phyloP scores from a whole-genome alignment of 805 yeast species.

The Wickerhamomyces mucosus region DNA sequence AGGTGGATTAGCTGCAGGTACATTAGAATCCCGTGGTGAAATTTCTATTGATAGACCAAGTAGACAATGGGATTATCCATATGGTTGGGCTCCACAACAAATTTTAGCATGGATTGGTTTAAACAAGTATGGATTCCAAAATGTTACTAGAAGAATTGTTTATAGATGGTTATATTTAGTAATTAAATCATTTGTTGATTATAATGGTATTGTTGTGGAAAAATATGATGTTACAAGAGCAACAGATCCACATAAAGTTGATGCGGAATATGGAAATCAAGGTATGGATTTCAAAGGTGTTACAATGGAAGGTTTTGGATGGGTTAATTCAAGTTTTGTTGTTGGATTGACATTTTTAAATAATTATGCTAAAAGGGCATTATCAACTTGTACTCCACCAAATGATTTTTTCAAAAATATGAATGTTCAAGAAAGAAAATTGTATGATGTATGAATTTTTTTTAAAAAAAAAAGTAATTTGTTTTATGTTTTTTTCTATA shows the following conservation, averaged over 20 bases:
- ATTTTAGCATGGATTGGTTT: constrained; percentile 90
- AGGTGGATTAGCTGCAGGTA: constrained; percentile 88
- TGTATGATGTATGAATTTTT: constrained; percentile 16
- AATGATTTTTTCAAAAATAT: constrained; percentile 18
- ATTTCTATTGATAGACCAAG: constrained; percentile 66
- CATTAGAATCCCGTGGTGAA: constrained; percentile 63
- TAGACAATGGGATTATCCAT: constrained; percentile 97
- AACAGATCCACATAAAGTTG: constrained; percentile 81
- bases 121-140: constrained; percentile 55
- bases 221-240: constrained; percentile 84
- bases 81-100: constrained; percentile 99
- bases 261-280: constrained; percentile 95
- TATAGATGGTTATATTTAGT: constrained; percentile 87
- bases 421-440: constrained; percentile 12
- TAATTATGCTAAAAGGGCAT: constrained; percentile 58
- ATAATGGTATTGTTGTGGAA: constrained; percentile 91
- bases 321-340: constrained; percentile 88
- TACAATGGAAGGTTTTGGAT: constrained; percentile 94
- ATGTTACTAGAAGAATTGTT: constrained; percentile 58
- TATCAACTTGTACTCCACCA: constrained; percentile 47
- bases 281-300: constrained; percentile 90
- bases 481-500: too few relatives aligned
- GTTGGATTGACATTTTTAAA: constrained; percentile 63
- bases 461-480: too few relatives aligned
- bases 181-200: constrained; percentile 84